Evolutionary conservation across 306 rosid genomes (phyloP), one percentile per base, ranked within the genome.

Genomic region (Clitoria ternatea): DNA sequence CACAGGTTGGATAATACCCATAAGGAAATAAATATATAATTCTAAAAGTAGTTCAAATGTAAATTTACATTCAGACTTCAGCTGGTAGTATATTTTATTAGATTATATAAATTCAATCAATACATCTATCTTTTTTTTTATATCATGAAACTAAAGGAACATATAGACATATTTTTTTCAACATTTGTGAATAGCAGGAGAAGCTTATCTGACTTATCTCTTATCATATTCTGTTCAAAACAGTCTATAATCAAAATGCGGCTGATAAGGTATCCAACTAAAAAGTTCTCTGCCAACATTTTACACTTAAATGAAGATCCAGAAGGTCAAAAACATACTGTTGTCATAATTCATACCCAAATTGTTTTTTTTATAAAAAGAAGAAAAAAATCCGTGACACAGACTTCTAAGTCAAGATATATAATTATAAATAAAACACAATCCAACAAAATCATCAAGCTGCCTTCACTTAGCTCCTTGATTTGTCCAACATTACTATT

Each of bases 401-500:
- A 55, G 29, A 20, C 20, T 40, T 30, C 30, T 53, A 18, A 13
- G 40, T 55, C 39, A 26, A 24, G 7, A 69, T 8, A 6, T 14
- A 22, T 1, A 36, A 12, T 3, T 14, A 22, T 1, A 36, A 12
- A 37, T 7, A 54, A 13, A 33, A 27, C 11, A 57, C 2, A 42
- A 42, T 44, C 44, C 44, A 30, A 35, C 37, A 50, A 26, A 17
- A 54, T 2, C 44, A 24, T 0, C 20, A 22, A 0, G 8, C 30
- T 62, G 23, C 24, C 70, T 39, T 52, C 61, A 68, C 18, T 13
- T 2, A 44, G 54, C 45, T 37, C 24, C 23, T 35, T 33, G 13
- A 66, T 32, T 55, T 47, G 15, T 57, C 32, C 61, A 47, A 27
- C 60, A 69, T 69, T 26, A 69, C 61, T 26, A 42, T 17, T 17